Conservation (phyloP, 2,329 filamentous ascomycete genomes). For the Diplodia sapinea region DNA sequence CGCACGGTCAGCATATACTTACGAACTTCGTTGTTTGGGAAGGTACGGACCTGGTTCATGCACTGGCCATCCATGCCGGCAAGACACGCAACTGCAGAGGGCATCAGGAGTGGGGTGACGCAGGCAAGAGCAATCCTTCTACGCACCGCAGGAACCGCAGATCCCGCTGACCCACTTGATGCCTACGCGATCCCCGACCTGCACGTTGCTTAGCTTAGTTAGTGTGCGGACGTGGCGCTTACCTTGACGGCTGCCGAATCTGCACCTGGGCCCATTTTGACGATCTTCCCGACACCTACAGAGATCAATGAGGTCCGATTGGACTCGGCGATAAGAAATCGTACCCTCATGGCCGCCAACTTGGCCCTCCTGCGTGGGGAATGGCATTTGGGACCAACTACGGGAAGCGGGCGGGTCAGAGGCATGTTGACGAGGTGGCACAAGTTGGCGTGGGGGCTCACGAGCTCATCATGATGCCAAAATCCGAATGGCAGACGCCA, state of each 20-base stretch:
- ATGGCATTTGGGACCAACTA: slow-evolving; percentile 62
- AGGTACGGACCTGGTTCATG: slow-evolving; percentile 49
- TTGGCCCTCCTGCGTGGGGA: slow-evolving; percentile 65
- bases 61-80: slow-evolving; percentile 62
- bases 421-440: neutral
- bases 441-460: neutral
- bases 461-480: slow-evolving; percentile 51
- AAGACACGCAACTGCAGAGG: slow-evolving; percentile 53
- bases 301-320: neutral
- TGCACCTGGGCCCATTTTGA: slow-evolving; percentile 67
- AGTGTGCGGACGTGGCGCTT: neutral
- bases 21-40: neutral
- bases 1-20: neutral
- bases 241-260: slow-evolving; percentile 61
- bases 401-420: neutral
- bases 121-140: neutral
- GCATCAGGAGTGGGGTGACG: neutral
- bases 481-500: slow-evolving; percentile 30
- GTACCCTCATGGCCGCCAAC: slow-evolving; percentile 73
- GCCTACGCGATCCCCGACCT: slow-evolving; percentile 69
- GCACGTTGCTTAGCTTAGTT: neutral
- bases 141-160: slow-evolving; percentile 53
- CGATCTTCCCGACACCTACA: slow-evolving; percentile 66
- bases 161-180: slow-evolving; percentile 70
- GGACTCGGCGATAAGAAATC: neutral